These are phyloP conservation scores for Amauroascus verrucosus DNA, from an alignment of 2,329 filamentous ascomycete species.

Conservation along the genomic window DNA sequence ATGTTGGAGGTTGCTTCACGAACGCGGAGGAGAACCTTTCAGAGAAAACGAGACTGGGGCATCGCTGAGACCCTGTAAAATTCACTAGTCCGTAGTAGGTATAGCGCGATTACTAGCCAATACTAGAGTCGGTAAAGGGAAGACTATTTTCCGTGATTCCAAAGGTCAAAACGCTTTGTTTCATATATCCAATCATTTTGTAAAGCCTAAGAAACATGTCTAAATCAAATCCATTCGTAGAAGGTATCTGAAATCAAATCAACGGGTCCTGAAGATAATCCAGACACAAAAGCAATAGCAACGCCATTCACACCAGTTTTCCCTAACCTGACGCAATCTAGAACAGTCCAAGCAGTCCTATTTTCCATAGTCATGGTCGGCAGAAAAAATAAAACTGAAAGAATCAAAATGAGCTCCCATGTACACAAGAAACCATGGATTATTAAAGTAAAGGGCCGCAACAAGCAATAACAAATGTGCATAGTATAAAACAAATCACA, in stretches of 20 bases:
- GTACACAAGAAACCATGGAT: constrained; percentile 30
- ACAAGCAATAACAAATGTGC: constrained; percentile 19
- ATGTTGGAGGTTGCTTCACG: background rate
- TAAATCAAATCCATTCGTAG: constrained; percentile 5
- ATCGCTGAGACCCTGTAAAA: constrained; percentile 12
- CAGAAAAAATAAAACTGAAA: constrained; percentile 21
- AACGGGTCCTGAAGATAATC: background rate
- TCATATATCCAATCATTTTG: background rate
- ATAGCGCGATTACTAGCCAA: background rate
- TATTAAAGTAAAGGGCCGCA: constrained; percentile 8
- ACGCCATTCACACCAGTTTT: constrained; percentile 36
- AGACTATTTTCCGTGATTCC: background rate
- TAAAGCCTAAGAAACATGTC: too few species aligned
- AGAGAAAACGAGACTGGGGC: background rate
- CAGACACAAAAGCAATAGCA: constrained; percentile 21
- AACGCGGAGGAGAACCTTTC: constrained; percentile 8
- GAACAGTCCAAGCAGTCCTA: constrained; percentile 21
- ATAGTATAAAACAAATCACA: constrained; percentile 9
- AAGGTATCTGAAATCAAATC: constrained; percentile 5
- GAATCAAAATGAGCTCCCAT: constrained; percentile 28
- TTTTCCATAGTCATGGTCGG: constrained; percentile 16
- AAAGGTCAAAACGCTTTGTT: background rate
- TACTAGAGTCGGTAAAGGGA: background rate
- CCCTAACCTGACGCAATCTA: constrained; percentile 37
- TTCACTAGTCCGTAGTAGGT: constrained; percentile 1